phyloP scores from a whole-genome alignment of 1,284 basidiomycete genomes.

The Ganoderma leucocontextum region DNA sequence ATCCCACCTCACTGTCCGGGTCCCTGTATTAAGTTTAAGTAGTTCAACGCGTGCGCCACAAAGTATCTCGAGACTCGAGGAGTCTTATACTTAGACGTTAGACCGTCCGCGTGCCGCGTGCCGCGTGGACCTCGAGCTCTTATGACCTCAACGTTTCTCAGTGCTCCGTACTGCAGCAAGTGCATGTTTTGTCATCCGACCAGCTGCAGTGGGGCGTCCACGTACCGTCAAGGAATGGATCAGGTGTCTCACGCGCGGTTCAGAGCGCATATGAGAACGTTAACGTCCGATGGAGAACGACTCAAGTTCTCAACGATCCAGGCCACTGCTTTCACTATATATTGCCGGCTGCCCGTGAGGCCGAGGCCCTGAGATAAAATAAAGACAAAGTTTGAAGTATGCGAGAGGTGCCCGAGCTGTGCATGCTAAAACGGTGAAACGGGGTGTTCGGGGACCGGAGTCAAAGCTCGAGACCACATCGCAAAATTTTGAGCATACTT shows the following conservation, averaged over 20 bases:
- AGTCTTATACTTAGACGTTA: too few relatives aligned
- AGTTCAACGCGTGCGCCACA: too few relatives aligned
- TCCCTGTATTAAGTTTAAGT: too few relatives aligned
- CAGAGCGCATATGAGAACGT: neutral
- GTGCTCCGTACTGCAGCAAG: neutral
- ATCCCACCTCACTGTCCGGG: constrained; percentile 1
- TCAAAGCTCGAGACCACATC: neutral
- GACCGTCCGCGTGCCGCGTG: too few relatives aligned
- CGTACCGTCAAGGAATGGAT: neutral
- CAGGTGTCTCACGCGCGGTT: neutral
- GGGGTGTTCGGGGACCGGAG: neutral
- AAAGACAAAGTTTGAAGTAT: neutral
- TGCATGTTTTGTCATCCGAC: neutral
- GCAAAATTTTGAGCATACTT: neutral
- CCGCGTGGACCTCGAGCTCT: neutral
- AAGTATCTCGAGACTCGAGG: too few relatives aligned
- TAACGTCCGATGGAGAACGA: neutral
- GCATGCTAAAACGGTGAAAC: neutral
- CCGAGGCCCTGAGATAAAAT: neutral
- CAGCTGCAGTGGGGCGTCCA: constrained; percentile 1
- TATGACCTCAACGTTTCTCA: neutral
- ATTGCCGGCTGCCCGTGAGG: too few relatives aligned
- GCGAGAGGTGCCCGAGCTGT: neutral
- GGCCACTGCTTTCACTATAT: neutral
- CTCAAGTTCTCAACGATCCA: neutral